Base-by-base conservation (phyloP, 805 yeast genomes). In the Candida maris region DNA sequence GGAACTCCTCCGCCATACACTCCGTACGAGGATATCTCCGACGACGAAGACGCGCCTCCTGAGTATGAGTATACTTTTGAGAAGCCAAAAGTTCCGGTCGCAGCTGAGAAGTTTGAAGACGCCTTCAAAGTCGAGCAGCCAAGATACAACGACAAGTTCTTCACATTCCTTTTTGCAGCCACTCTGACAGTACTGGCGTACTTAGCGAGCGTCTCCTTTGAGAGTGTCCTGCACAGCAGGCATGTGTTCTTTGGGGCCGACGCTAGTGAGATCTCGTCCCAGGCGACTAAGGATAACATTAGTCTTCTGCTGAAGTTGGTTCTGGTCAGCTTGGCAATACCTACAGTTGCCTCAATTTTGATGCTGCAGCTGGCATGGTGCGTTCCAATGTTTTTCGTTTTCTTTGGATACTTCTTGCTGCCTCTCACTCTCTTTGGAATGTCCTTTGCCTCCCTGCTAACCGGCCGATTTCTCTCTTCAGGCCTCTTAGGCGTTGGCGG, bases 141-240 rank as follows among this genome's bases (percentile, higher is more conserved):
- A 1, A 73, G 64, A 40, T 75, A 68, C 62, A 79, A 87, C 51
- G 96, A 87, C 58, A 73, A 80, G 72, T 76, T 81, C 0, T 82
- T 83, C 54, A 71, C 85, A 0, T 44, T 82, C 6, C 69, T 85
- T 6, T 62, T 61, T 15, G 19, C 62, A 1, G 60, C 42, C 5
- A 48, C 54, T 0, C 4, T 57, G 12, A 27, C 40, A 2, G 32
- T 42, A 4, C 48, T 57, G 8, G 32, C 19, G 0, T 37, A 28
- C 6, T n/a, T 54, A 1, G 27, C 46, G 3, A 31, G 35, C 13
- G 15, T 24, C 8, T 43, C 53, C 2, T 39, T 44, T 12, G n/a
- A 28, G 10, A 48, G 44, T 32, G 24, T 40, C 19, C 9, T 39
- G 5, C 16, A 33, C 29, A 43, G 31, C 35, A 42, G 32, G 17